Conservation (phyloP, 805 yeast genomes). For the Myxozyma lipomycoides region DNA sequence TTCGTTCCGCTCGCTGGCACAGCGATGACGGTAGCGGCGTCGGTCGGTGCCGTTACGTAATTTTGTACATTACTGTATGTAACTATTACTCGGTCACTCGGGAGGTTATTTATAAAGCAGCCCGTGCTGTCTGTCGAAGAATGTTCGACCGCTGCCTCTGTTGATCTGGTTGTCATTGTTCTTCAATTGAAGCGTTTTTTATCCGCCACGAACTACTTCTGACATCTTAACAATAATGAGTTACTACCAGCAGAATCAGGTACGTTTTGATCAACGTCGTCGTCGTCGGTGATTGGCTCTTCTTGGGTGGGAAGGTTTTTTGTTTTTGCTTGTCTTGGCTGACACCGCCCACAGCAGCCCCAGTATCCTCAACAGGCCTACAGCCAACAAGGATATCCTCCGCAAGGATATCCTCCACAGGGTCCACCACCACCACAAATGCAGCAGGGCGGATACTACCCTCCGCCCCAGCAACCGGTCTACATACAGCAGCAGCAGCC, state of each 20-base stretch:
- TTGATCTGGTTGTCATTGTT: no score
- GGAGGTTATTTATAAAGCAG: no score
- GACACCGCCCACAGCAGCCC: slow-evolving; percentile 24
- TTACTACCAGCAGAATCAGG: no score
- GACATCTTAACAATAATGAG: no score
- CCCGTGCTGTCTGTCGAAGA: not conserved
- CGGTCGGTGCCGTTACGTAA: no score
- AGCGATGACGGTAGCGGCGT: no score
- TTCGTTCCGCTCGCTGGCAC: no score
- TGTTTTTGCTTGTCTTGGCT: not conserved
- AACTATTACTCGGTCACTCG: no score
- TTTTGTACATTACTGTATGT: no score
- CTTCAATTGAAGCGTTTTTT: no score
- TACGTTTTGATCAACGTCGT: no score
- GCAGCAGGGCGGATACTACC: slow-evolving; percentile 4
- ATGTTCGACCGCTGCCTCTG: not conserved
- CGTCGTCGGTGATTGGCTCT: not conserved
- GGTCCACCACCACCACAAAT: not conserved
- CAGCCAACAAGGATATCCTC: not conserved
- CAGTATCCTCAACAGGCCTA: slow-evolving; percentile 12
- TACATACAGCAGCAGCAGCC: slow-evolving; percentile 12
- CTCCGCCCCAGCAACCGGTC: slow-evolving; percentile 5
- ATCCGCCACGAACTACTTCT: no score
- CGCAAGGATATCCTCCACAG: slow-evolving; percentile 10
- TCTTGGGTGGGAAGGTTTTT: not conserved